These are phyloP conservation scores for Neurospora sp. DNA, from an alignment of 495 filamentous ascomycete species.

Conservation along the genomic window DNA sequence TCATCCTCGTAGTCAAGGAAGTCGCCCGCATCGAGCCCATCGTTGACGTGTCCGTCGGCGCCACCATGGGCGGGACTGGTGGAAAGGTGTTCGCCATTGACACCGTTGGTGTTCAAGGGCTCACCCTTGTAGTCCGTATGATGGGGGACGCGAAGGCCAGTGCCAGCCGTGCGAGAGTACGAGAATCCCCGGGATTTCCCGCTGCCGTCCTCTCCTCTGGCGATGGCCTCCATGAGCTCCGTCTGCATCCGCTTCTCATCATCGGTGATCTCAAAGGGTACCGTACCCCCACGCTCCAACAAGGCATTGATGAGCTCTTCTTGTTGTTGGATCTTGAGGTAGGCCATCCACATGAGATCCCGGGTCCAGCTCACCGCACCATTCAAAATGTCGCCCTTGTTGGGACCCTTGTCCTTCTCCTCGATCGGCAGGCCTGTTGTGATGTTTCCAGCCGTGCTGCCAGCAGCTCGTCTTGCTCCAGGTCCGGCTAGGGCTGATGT, in stretches of 20 bases:
- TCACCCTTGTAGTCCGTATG: constrained; percentile 89
- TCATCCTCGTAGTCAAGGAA: constrained; percentile 65
- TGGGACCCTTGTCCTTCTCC: constrained; percentile 96
- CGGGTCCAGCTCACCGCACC: constrained; percentile 94
- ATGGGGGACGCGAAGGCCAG: constrained; percentile 79
- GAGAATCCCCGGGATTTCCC: constrained; percentile 38
- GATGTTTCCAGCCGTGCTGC: constrained; percentile 63
- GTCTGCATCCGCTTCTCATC: constrained; percentile 92
- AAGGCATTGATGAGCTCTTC: constrained; percentile 70
- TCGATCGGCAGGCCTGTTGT: constrained; percentile 84
- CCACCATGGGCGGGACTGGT: constrained; percentile 63
- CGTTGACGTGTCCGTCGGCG: constrained; percentile 43
- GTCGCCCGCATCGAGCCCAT: constrained; percentile 44
- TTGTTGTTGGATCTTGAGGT: constrained; percentile 79
- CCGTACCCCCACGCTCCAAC: constrained; percentile 54
- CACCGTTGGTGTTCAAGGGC: constrained; percentile 38
- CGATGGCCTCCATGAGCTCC: constrained; percentile 75
- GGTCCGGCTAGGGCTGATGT: constrained; percentile 81
- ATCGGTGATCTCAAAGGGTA: constrained; percentile 77
- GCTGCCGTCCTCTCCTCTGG: constrained; percentile 57
- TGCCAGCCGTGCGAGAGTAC: constrained; percentile 77
- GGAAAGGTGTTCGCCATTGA: constrained; percentile 30
- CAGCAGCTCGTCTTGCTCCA: constrained; percentile 67
- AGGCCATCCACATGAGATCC: constrained; percentile 93
- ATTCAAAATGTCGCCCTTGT: constrained; percentile 97